Base-by-base conservation (phyloP, 805 yeast species). In the Wickerhamomyces strasburgensis region DNA sequence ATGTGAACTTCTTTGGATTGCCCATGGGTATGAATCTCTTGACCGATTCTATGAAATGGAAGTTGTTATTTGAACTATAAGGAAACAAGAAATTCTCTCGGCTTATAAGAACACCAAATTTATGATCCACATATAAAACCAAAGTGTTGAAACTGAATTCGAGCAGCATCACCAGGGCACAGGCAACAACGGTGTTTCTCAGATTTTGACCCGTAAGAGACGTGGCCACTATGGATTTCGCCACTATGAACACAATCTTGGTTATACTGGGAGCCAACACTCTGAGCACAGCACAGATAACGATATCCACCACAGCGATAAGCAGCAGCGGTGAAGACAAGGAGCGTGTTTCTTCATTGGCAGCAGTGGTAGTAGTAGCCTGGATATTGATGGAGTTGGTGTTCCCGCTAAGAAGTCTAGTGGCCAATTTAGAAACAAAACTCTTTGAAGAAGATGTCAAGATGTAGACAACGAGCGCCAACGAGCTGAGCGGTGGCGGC, bases 211-310 rank as follows among this genome's bases (percentile, higher is more conserved):
- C 54, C 17, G 48, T 40, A 13, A 54, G 19, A 1, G 48, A 43
- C 5, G 44, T 38, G 1, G 56, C 44, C 3, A 54, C 37, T 2
- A 54, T 42, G 1, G 56, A 42, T 19, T 52, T 51, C 13, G 59
- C 48, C 3, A 51, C 31, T 1, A 54, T 48, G 21, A 50, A 37
- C 6, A 48, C 41, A 9, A 45, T 29, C 28, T 51, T 45, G 3
- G 53, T 47, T 10, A 48, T 28, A 36, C 46, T 46, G 3, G 59
- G 57, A 3, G 47, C 46, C 2, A 46, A 37, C n/a, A 45, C 29
- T 29, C 44, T 50, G 23, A 54, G 38, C 4, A 43, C 14, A 1
- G 37, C 26, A 19, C 49, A 44, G 3, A 52, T 19, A 5, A 39
- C 33, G 6, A 49, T 13, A 24, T 54, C 59, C 7, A 51, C 34